Evolutionary conservation across 1,284 basidiomycete genomes (phyloP).

Genomic region (Fomitiporia mediterranea): DNA sequence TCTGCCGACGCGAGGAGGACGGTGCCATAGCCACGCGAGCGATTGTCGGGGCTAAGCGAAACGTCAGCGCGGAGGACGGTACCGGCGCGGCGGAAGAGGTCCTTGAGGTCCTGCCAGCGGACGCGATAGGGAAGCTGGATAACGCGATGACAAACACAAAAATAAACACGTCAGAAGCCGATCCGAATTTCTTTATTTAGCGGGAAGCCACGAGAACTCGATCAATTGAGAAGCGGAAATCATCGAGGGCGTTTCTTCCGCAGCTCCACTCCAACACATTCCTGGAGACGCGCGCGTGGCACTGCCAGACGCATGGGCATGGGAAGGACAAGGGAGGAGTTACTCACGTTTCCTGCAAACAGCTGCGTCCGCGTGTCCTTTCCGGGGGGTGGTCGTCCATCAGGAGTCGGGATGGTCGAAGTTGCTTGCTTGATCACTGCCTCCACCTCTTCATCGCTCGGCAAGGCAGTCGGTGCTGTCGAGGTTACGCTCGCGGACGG

Average conservation of each 20-base stretch:
- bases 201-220: background rate
- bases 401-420: constrained; percentile 42
- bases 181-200: background rate
- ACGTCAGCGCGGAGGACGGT: constrained; percentile 95
- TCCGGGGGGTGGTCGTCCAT: constrained; percentile 40
- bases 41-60: constrained; percentile 86
- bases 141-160: background rate
- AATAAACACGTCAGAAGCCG: constrained; percentile 7
- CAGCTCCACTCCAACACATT: constrained; percentile 1
- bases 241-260: background rate
- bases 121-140: constrained; percentile 84
- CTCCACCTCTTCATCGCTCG: constrained; percentile 75
- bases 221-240: background rate
- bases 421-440: constrained; percentile 78
- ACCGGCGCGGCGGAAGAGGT: constrained; percentile 92
- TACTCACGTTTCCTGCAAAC: constrained; percentile 81
- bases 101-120: constrained; percentile 97
- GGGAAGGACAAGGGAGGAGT: constrained; percentile 17
- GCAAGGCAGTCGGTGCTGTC: constrained; percentile 22
- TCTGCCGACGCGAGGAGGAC: constrained; percentile 88
- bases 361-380: constrained; percentile 87
- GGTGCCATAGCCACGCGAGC: constrained; percentile 90
- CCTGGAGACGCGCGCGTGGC: background rate
- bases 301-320: background rate
- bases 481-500: constrained; percentile 4